Evolutionary conservation across 2,329 filamentous ascomycete genomes (phyloP), one percentile per base, ranked within the genome.

Genomic region (Paraphoma sp.): DNA sequence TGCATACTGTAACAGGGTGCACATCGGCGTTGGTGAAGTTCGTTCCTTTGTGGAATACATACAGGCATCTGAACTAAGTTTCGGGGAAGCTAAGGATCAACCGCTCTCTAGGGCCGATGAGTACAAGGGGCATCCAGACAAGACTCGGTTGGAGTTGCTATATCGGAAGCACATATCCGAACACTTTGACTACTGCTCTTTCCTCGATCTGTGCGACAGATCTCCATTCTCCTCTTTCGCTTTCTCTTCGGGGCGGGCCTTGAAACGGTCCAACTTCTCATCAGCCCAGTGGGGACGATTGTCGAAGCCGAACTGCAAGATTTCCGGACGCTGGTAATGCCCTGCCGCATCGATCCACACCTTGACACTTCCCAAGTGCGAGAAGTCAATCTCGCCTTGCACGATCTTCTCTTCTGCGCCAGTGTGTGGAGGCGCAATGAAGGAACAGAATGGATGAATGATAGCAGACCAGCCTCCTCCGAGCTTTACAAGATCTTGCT

Each of bases 291-390:
- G 56, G 9, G 72, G 65, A 10, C 59, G 51, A 6, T 53, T 36
- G 47, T 76, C 69, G 33, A 76, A 69, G 0, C 51, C 51, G 44
- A 76, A 77, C 11, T 74, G 60, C 38, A 77, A 52, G 12, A 77
- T 69, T 52, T 77, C 75, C 7, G 74, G 74, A 8, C 74, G 62
- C 44, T 71, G 62, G 48, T 77, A 78, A 47, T 78, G 73, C 2
- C 75, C 74, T 3, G 64, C 65, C n/a, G 65, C 68, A 63, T 78
- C 74, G 40, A 76, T 68, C 72, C 72, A 77, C 2, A 77, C 74
- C 56, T 77, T 76, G 4, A 77, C 74, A 18, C 55, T 45, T 8
- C 63, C 69, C 47, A 77, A 44, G 12, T 72, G 63, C 10, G 62
- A 63, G 10, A 77, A 68, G 62, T 77, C 72, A n/a, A 77, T 57